Evolutionary conservation across 495 filamentous ascomycete species (phyloP), one percentile per base, ranked within the genome.

Genomic region (Hypoxylon lenormandii): DNA sequence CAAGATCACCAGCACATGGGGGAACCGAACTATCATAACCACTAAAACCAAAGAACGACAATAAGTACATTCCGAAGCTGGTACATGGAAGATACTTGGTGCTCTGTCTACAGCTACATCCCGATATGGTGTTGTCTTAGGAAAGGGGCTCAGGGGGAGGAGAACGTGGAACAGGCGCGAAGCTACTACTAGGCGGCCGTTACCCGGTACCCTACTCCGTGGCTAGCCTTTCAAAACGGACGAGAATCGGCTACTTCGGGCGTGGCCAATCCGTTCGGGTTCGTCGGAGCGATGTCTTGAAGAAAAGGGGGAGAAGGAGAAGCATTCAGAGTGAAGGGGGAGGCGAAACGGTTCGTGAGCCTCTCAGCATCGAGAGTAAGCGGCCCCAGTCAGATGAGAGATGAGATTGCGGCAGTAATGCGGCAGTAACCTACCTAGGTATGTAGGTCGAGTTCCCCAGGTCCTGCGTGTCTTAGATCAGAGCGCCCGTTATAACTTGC

Each of bases 331-430:
- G 42, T 46, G 47, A 60, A 65, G 49, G 37, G 30, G 16, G 50
- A 66, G 57, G 50, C 55, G 50, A 66, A 33, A 61, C 50, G 46
- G 56, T 16, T 38, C 8, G 26, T 36, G 46, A 40, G 57, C 68
- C 68, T 66, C 61, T 66, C 45, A 70, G 19, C 52, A 26, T 61
- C 61, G 46, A 66, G 68, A 52, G 57, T 70, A 70, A 70, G 68
- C 68, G 68, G 47, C 68, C 50, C 50, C 57, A 65, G 68, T 48
- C 30, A 0, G 56, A 66, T 40, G 36, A 53, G 26, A 0, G 56
- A 66, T 40, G 36, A 53, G 26, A 57, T 51, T 21, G 45, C 45
- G 45, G 43, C 40, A 57, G 56, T 66, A 62, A 58, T 33, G 30
- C 30, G 10, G 30, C 30, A 33, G 30, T 33, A 33, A 33, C 30